Base-by-base conservation (phyloP, 2,329 filamentous ascomycete species). In the Botrytis aclada region DNA sequence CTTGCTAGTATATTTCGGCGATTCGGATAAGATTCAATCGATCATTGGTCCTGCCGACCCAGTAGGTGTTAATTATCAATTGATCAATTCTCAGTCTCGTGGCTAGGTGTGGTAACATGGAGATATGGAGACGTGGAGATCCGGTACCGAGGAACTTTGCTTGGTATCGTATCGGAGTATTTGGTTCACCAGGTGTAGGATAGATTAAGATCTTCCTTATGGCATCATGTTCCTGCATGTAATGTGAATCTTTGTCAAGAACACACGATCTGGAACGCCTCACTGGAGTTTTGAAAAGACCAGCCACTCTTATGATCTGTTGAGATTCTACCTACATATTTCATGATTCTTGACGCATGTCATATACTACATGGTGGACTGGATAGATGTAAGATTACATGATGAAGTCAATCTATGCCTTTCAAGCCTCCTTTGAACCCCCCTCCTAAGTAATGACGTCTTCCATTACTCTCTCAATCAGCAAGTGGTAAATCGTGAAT, bases 1-100 rank as follows among this genome's bases (percentile, higher is more conserved):
- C 71, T 37, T 47, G 67, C 71, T 74, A 70, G 72, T 34, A 29
- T 29, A 29, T 25, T 22, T 41, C 45, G 18, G n/a, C 25, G 39
- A 66, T 41, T 41, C 51, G n/a, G 51, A 56, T 29, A n/a, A 32
- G n/a, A 56, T 56, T 8, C n/a, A 8, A 56, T 56, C 14, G 14
- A 56, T 56, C n/a, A 56, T 56, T 56, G 51, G 51, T 18, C n/a
- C 51, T 18, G 8, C 16, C 51, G 6, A 56, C 51, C 51, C 16
- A 56, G 51, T 16, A 54, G 25, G 47, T 54, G 16, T 54, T n/a
- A 56, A 16, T 29, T 29, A 25, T 61, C 12, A 61, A 37, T 39
- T 7, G 34, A 39, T 39, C 22, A 61, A 61, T 39, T 18, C 25
- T 39, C 60, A 62, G 60, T 34, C 60, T 62, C 14, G 60, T 39